phyloP scores from a whole-genome alignment of 2,329 filamentous ascomycete species.

The Orbilia blumenaviensis region DNA sequence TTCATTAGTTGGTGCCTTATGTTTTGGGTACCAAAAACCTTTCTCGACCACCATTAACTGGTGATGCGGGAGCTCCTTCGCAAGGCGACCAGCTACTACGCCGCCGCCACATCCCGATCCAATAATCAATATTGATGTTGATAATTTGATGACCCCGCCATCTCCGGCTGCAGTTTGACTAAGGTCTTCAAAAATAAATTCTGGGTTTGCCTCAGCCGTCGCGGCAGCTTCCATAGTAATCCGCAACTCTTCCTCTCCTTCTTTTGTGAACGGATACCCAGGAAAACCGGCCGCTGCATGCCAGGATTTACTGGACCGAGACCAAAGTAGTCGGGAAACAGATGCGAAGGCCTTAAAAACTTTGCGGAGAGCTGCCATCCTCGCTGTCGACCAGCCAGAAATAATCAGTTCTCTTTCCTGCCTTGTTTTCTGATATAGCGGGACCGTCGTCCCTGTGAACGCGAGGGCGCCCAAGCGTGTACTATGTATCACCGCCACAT shows the following conservation, averaged over 20 bases:
- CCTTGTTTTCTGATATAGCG: constrained; percentile 71
- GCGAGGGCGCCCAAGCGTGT: constrained; percentile 71
- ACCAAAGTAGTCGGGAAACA: constrained; percentile 19
- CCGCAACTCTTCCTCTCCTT: constrained; percentile 56
- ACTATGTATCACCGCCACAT: constrained; percentile 61
- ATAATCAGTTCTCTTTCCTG: constrained; percentile 71
- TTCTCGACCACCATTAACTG: constrained; percentile 75
- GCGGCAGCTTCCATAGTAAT: constrained; percentile 60
- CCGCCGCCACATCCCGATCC: constrained; percentile 87
- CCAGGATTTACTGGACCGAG: constrained; percentile 65
- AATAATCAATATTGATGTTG: constrained; percentile 84
- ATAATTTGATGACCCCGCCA: constrained; percentile 61
- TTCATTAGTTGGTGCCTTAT: constrained; percentile 39
- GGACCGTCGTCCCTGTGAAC: constrained; percentile 73
- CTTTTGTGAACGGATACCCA: constrained; percentile 69
- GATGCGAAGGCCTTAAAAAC: constrained; percentile 54
- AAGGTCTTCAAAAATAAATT: constrained; percentile 58
- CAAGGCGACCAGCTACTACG: constrained; percentile 80
- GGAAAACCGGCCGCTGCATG: constrained; percentile 63
- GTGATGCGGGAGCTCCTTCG: constrained; percentile 70
- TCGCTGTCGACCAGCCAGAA: constrained; percentile 70
- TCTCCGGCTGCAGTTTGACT: constrained; percentile 64
- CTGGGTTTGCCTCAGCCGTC: constrained; percentile 59
- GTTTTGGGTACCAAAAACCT: constrained; percentile 69
- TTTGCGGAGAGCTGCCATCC: constrained; percentile 57